Evolutionary conservation across 306 rosid genomes (phyloP).

Genomic region (Erythrophleum fordii): DNA sequence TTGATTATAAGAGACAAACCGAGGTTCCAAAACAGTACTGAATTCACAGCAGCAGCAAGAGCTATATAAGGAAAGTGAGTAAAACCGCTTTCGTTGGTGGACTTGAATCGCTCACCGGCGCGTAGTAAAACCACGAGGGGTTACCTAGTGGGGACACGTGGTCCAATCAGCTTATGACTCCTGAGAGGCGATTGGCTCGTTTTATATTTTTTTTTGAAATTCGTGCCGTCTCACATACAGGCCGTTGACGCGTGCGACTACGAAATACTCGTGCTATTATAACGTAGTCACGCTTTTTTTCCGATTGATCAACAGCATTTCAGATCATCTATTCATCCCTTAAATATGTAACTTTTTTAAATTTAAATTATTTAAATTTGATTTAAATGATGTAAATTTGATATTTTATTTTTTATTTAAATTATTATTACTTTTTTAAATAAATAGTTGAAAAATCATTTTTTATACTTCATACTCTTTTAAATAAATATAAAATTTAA

Average conservation of each 20-base stretch:
- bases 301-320: constrained; percentile 11
- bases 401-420: no score
- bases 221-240: constrained; percentile 30
- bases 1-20: constrained; percentile 45
- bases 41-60: constrained; percentile 36
- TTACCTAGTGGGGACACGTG: background rate
- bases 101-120: constrained; percentile 15
- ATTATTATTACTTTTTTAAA: no score
- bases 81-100: constrained; percentile 5
- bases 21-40: constrained; percentile 41
- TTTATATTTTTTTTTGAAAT: background rate
- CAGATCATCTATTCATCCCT: no score
- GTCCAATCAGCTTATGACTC: constrained; percentile 32
- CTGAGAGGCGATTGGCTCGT: background rate
- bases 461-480: no score
- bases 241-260: constrained; percentile 58
- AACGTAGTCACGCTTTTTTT: background rate
- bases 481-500: no score
- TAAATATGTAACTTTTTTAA: no score
- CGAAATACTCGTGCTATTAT: constrained; percentile 12
- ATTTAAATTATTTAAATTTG: no score
- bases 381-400: no score
- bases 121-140: constrained; percentile 30
- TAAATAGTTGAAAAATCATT: no score
- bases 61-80: constrained; percentile 55